Percentiles rank a stretch among this genome's conserved stretches.
phyloP scores from a whole-genome alignment of 805 yeast species.

The Alloascoidea africana region DNA sequence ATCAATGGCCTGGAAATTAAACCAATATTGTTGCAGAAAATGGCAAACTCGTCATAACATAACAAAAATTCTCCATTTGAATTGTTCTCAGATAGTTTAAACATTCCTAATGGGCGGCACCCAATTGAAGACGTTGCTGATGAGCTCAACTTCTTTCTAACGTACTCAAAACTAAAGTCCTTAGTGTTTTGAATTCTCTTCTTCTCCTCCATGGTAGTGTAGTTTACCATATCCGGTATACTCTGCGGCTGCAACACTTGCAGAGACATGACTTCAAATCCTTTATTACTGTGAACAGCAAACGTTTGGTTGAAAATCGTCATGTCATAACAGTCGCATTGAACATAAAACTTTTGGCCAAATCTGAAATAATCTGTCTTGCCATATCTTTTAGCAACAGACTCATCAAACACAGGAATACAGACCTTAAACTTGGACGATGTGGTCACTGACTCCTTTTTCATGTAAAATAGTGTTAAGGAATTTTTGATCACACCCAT shows the following conservation, averaged over 20 bases:
- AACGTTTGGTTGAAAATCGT: constrained; percentile 52
- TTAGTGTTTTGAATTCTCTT: neutral
- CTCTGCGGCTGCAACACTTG: constrained; percentile 40
- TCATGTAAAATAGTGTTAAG: constrained; percentile 17
- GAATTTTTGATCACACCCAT: neutral
- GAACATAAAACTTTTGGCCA: constrained; percentile 31
- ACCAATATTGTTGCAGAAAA: constrained; percentile 40
- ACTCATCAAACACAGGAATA: neutral
- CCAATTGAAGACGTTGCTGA: constrained; percentile 23
- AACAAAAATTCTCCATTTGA: constrained; percentile 39
- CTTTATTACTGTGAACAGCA: constrained; percentile 50
- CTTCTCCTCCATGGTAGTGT: neutral
- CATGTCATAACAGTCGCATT: constrained; percentile 42
- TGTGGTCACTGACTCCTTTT: constrained; percentile 6
- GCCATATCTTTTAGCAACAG: neutral
- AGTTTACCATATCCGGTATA: constrained; percentile 32
- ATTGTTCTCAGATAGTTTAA: constrained; percentile 37
- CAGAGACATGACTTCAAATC: constrained; percentile 49
- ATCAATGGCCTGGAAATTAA: constrained; percentile 21
- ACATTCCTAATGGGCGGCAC: constrained; percentile 43
- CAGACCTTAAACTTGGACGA: neutral
- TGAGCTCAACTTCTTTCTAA: constrained; percentile 17
- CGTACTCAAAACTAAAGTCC: neutral
- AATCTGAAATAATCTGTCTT: constrained; percentile 29
- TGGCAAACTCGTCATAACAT: constrained; percentile 57